Evolutionary conservation across 306 rosid genomes (phyloP), one percentile per base, ranked within the genome.

Genomic region (Begonia masoniana): DNA sequence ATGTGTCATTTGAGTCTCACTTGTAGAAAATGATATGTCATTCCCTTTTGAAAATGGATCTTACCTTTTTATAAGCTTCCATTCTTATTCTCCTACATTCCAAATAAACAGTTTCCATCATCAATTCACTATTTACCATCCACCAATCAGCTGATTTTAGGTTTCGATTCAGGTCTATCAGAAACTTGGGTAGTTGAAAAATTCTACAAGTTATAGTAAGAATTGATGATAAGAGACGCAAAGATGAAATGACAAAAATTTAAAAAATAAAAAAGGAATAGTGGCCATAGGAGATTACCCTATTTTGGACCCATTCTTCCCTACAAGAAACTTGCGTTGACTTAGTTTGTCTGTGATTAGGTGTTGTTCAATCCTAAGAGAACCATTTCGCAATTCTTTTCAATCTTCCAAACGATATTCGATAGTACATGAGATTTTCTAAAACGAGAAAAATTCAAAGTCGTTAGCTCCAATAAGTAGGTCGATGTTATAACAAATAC

Each of bases 311-410:
- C 99, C 99, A 35, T 72, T 77, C 76, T 85, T 86, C 53, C 99
- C 99, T 13, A 91, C 83, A 46, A 86, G 88, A 77, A 91, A 85
- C 73, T 81, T 91, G 78, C 82, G 84, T 57, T 91, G 99, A 71
- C 99, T 81, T 63, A 58, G 54, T 68, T 86, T 91, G 68, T 62
- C 66, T 13, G 94, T 81, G 55, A 86, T 65, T 19, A 91, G 76
- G 71, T 85, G 94, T 49, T 91, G 99, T 66, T 91, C 99, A 51
- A 91, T 84, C 76, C 96, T 80, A 63, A 91, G 71, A 62, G 99
- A 83, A 51, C 96, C 99, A 36, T 91, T 74, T 63, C 92, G 82
- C 64, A 91, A 64, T 75, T 91, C 96, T 75, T 86, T 91, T 95
- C 96, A 86, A 54, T 66, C 99, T 13, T 82, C 62, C 76, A 91